Evolutionary conservation across 192 early-diverging fungal genomes (phyloP).

Genomic region (Obelidium mucronatum): DNA sequence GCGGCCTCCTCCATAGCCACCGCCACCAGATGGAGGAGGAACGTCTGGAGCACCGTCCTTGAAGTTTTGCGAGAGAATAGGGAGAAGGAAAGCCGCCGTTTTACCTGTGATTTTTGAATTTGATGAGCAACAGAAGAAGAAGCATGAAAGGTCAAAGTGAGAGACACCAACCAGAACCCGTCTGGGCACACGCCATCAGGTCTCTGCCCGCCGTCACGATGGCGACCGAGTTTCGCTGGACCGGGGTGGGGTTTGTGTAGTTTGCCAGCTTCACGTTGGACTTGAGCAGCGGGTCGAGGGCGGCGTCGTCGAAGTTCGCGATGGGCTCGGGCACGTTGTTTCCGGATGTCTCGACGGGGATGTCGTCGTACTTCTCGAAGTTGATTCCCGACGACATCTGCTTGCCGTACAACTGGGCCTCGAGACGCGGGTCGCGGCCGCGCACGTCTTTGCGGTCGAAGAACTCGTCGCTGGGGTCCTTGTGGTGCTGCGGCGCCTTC

Average conservation of each 20-base stretch:
- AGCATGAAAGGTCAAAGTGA: slow-evolving; percentile 2
- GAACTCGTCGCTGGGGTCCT: slow-evolving; percentile 73
- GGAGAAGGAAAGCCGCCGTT: slow-evolving; percentile 97
- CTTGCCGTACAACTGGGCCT: slow-evolving; percentile 77
- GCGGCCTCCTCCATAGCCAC: slow-evolving; percentile 41
- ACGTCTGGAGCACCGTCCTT: slow-evolving; percentile 63
- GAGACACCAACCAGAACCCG: slow-evolving; percentile 67
- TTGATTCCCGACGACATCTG: slow-evolving; percentile 95
- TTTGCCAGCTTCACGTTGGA: slow-evolving; percentile 88
- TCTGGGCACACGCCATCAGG: slow-evolving; percentile 99
- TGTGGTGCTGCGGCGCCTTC: slow-evolving; percentile 19
- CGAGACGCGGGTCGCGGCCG: slow-evolving; percentile 78
- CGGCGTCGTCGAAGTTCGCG: slow-evolving; percentile 69
- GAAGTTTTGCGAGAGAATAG: slow-evolving; percentile 93
- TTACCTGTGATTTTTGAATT: slow-evolving; percentile 70
- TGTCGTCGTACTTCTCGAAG: slow-evolving; percentile 99
- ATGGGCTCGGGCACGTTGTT: slow-evolving; percentile 58
- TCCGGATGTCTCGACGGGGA: slow-evolving; percentile 91
- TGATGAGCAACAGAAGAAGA: neutral
- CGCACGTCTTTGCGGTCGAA: slow-evolving; percentile 75
- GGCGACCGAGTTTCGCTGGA: slow-evolving; percentile 89
- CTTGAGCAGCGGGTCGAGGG: slow-evolving; percentile 84
- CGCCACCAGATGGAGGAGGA: slow-evolving; percentile 33
- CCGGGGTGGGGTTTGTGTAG: slow-evolving; percentile 92
- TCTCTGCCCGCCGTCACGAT: slow-evolving; percentile 80